A percentile compares a stretch with the other conserved stretches of the same genome.
Evolutionary conservation across 371 early-diverging fungal species (phyloP).

Genomic region (Lichtheimia corymbifera): DNA sequence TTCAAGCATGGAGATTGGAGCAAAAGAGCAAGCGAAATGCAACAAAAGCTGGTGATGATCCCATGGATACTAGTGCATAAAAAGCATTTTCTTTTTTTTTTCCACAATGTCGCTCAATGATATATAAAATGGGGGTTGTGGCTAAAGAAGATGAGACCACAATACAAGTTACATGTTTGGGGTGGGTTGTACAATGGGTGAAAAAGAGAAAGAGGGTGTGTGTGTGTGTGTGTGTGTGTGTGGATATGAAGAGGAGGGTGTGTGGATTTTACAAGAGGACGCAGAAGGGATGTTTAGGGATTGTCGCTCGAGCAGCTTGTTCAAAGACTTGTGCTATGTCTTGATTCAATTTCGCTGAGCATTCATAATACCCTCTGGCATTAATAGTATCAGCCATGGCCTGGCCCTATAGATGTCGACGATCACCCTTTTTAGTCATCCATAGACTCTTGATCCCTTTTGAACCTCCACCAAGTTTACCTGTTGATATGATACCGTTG

Average conservation of each 20-base stretch:
- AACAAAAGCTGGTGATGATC: slow-evolving; percentile 6
- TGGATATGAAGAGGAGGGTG: too few relatives aligned
- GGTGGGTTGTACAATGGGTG: too few relatives aligned
- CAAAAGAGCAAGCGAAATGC: slow-evolving; percentile 32
- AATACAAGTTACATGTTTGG: too few relatives aligned
- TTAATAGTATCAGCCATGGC: slow-evolving; percentile 70
- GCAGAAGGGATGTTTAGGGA: slow-evolving; percentile 18
- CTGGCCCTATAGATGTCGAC: slow-evolving; percentile 51
- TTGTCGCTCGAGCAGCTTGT: slow-evolving; percentile 76
- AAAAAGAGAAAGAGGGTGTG: neutral
- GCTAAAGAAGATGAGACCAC: too few relatives aligned
- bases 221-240: neutral
- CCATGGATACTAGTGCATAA: slow-evolving; percentile 24
- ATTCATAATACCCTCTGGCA: slow-evolving; percentile 85
- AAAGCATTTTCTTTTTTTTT: too few relatives aligned
- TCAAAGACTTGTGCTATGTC: slow-evolving; percentile 88
- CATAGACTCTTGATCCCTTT: slow-evolving; percentile 58
- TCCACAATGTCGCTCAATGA: too few relatives aligned
- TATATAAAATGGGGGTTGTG: too few relatives aligned
- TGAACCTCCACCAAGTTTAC: slow-evolving; percentile 39
- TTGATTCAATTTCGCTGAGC: slow-evolving; percentile 82
- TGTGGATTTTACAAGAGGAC: neutral
- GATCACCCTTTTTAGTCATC: neutral
- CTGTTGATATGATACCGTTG: slow-evolving; percentile 74
- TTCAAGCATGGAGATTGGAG: slow-evolving; percentile 46